Evolutionary conservation across 805 yeast species (phyloP), one percentile per base, ranked within the genome.

Genomic region (Candida mattraensis): DNA sequence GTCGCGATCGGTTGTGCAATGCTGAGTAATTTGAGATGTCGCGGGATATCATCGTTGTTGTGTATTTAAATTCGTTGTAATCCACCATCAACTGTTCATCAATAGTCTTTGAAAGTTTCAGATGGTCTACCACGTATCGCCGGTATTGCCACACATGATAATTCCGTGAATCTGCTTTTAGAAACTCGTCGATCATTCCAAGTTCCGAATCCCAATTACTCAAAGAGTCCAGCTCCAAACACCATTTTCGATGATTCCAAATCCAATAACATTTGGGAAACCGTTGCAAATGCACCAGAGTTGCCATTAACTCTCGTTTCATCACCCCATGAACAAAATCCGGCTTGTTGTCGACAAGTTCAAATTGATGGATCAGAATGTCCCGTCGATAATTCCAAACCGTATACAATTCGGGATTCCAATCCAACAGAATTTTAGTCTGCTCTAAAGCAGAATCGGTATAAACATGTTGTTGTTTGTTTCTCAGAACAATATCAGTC

Each of bases 111-210:
- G 37, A 44, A 2, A 24, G 12, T 23, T 51, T 48, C 24, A 64
- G 48, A 17, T 53, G 61, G 4, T 54, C 52, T 4, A 86, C 75
- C 5, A 93, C 77, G 37, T 75, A 74, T 39, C 98, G 69, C 52
- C 99, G 69, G 58, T 93, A 93, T 31, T 85, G 87, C 99, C 99
- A 91, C 2, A 95, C 98, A 58, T 89, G 97, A 60, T 72, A 93
- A 57, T 93, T 93, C 49, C 99, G 73, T 12, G 84, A 69, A 54
- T 93, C 99, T 33, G 74, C 58, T 17, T 72, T 70, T 35, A 91
- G 67, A 50, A 93, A 64, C 50, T 78, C 78, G 40, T 74, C 75
- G 1, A 87, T 89, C 7, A 88, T 69, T 1, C 60, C 67, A 50
- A 93, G 61, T 57, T 93, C 99, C 20, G 52, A 56, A n/a, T 66